phyloP scores from a whole-genome alignment of 2,329 filamentous ascomycete genomes.

The Xylaria sp. region DNA sequence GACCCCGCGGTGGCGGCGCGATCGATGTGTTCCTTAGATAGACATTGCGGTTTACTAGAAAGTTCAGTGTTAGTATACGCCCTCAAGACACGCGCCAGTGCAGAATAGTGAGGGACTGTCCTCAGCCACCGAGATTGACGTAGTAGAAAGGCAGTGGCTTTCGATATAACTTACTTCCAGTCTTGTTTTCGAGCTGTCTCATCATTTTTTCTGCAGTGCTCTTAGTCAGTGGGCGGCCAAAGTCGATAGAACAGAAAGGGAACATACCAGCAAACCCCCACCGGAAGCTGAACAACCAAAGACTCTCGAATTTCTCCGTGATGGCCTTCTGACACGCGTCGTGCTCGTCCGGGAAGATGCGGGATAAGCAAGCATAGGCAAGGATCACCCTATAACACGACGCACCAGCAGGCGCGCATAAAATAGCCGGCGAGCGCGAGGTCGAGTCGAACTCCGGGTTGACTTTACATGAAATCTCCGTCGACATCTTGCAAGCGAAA shows the following conservation, averaged over 20 bases:
- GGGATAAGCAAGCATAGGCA: conserved; percentile 42
- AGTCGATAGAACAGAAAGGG: background rate
- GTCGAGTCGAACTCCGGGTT: conserved; percentile 41
- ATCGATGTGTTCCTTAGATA: conserved; percentile 42
- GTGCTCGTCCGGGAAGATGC: conserved; percentile 47
- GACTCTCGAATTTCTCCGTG: conserved; percentile 49
- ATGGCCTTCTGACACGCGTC: conserved; percentile 45
- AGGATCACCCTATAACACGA: conserved; percentile 49
- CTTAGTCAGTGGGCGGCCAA: conserved; percentile 23
- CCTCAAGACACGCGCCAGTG: background rate
- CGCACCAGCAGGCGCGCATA: conserved; percentile 47
- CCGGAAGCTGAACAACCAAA: conserved; percentile 47
- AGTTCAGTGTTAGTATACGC: background rate
- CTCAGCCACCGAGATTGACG: background rate
- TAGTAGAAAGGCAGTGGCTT: background rate
- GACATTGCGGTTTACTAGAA: conserved; percentile 41
- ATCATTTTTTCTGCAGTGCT: conserved; percentile 47
- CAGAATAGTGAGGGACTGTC: background rate
- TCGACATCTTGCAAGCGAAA: conserved; percentile 49
- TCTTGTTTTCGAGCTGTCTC: conserved; percentile 45
- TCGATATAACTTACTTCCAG: conserved; percentile 34
- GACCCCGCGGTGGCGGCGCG: conserved; percentile 20
- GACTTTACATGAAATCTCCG: conserved; percentile 49
- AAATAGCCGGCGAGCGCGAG: conserved; percentile 42
- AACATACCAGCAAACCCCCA: conserved; percentile 50